Conservation (phyloP, 495 filamentous ascomycete genomes). For the Elasticomyces elasticus region DNA sequence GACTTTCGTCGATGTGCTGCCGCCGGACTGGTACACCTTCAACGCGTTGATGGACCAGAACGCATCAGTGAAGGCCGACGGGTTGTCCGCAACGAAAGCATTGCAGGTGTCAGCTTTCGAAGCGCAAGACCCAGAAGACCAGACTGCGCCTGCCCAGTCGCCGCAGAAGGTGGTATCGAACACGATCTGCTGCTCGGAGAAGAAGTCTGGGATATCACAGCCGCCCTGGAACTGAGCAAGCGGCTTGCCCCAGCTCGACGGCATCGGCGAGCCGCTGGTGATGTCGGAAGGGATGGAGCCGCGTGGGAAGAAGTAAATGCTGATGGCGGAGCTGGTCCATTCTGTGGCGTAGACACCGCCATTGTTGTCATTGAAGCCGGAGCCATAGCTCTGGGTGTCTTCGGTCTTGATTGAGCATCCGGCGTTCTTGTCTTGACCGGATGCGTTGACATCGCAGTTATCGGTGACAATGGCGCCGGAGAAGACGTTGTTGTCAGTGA, state of each 20-base stretch:
- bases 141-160: constrained; percentile 68
- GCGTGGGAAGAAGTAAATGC: constrained; percentile 71
- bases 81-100: constrained; percentile 27
- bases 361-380: constrained; percentile 57
- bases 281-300: constrained; percentile 48
- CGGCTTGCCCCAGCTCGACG: constrained; percentile 54
- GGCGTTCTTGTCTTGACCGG: constrained; percentile 41
- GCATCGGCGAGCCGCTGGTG: constrained; percentile 46
- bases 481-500: constrained; percentile 38
- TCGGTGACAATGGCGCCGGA: constrained; percentile 13
- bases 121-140: constrained; percentile 24
- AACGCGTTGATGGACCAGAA: constrained; percentile 32
- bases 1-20: neutral
- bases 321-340: constrained; percentile 57
- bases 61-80: constrained; percentile 24
- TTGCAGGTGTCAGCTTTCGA: constrained; percentile 17
- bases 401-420: constrained; percentile 33
- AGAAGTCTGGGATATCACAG: constrained; percentile 24
- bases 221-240: constrained; percentile 47
- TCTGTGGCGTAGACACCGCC: constrained; percentile 75
- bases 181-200: constrained; percentile 35
- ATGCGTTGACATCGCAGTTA: constrained; percentile 47
- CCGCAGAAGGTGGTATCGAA: constrained; percentile 82
- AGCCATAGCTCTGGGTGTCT: constrained; percentile 41
- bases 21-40: constrained; percentile 20